Percentiles rank a stretch among this genome's conserved stretches.
Evolutionary conservation across 2,329 filamentous ascomycete species (phyloP).

Genomic region (Pseudocercospora fijiensis): DNA sequence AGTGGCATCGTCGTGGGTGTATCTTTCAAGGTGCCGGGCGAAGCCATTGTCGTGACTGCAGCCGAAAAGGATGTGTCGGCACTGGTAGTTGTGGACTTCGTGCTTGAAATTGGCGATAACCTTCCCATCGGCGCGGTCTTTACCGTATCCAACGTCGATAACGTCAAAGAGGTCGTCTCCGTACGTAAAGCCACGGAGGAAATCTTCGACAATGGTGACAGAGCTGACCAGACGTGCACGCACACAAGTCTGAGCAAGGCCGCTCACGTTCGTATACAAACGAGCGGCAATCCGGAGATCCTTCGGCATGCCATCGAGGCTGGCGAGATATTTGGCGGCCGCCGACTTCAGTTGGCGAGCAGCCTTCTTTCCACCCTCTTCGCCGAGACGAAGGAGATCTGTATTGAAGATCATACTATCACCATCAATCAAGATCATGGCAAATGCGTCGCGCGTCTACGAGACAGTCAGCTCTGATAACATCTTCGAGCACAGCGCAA

Average conservation of each 20-base stretch:
- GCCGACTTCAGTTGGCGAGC: conserved; percentile 54
- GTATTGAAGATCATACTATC: conserved; percentile 54
- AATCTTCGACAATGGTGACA: conserved; percentile 50
- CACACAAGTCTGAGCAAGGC: conserved; percentile 20
- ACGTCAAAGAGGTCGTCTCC: conserved; percentile 60
- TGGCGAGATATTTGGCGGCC: conserved; percentile 41
- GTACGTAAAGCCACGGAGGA: conserved; percentile 58
- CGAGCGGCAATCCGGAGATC: conserved; percentile 49
- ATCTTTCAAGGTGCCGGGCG: conserved; percentile 53
- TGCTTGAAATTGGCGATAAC: conserved; percentile 57
- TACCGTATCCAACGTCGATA: conserved; percentile 59
- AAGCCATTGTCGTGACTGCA: conserved; percentile 59
- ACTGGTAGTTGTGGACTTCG: conserved; percentile 58
- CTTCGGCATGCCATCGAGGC: conserved; percentile 34
- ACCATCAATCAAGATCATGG: conserved; percentile 61
- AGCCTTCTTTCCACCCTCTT: conserved; percentile 57
- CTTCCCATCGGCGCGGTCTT: conserved; percentile 60
- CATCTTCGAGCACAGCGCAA: neutral
- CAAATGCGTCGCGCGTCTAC: conserved; percentile 56
- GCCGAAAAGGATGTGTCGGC: conserved; percentile 60
- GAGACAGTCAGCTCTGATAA: conserved; percentile 5
- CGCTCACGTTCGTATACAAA: conserved; percentile 47
- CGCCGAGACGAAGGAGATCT: conserved; percentile 34
- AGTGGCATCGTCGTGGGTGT: conserved; percentile 47
- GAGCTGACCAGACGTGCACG: conserved; percentile 49